Percentiles rank a stretch among this genome's conserved stretches.
These are phyloP conservation scores for Talaromyces borbonicus DNA, from an alignment of 495 filamentous ascomycete genomes.

Conservation along the genomic window DNA sequence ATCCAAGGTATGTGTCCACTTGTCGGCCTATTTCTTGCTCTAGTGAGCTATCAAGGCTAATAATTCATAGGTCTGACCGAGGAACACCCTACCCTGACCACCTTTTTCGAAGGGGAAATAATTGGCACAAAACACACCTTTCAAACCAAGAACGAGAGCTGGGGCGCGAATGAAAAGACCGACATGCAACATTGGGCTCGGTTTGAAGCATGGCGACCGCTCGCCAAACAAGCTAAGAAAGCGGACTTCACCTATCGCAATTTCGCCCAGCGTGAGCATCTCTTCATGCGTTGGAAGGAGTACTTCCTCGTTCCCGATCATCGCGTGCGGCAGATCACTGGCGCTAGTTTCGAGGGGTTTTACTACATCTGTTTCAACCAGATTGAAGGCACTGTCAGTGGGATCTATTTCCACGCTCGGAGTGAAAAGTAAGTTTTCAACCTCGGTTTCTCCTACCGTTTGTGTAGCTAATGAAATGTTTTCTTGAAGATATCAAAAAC, in stretches of 20 bases:
- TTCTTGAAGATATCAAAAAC: slow-evolving; percentile 67
- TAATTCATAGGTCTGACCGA: slow-evolving; percentile 66
- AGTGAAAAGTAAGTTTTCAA: slow-evolving; percentile 69
- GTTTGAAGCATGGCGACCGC: slow-evolving; percentile 76
- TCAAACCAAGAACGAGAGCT: slow-evolving; percentile 75
- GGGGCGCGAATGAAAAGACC: slow-evolving; percentile 88
- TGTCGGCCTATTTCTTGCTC: not conserved
- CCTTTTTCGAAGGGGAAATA: slow-evolving; percentile 97
- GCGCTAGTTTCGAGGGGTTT: slow-evolving; percentile 96
- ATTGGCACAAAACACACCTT: slow-evolving; percentile 94
- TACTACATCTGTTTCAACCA: slow-evolving; percentile 99
- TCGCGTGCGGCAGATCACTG: slow-evolving; percentile 75
- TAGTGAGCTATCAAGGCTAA: not conserved
- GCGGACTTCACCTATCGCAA: slow-evolving; percentile 63
- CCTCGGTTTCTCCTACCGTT: not conserved
- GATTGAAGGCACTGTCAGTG: slow-evolving; percentile 68
- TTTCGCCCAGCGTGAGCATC: slow-evolving; percentile 68
- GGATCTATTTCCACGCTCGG: slow-evolving; percentile 96
- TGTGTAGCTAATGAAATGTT: slow-evolving; percentile 12
- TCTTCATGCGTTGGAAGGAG: slow-evolving; percentile 99
- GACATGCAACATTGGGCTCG: slow-evolving; percentile 91
- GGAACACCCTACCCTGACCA: slow-evolving; percentile 91
- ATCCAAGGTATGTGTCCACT: slow-evolving; percentile 68
- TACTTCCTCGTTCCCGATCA: slow-evolving; percentile 97
- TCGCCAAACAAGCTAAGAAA: slow-evolving; percentile 65